Conservation (phyloP, 2,329 filamentous ascomycete species). For the Coniochaeta pulveracea region DNA sequence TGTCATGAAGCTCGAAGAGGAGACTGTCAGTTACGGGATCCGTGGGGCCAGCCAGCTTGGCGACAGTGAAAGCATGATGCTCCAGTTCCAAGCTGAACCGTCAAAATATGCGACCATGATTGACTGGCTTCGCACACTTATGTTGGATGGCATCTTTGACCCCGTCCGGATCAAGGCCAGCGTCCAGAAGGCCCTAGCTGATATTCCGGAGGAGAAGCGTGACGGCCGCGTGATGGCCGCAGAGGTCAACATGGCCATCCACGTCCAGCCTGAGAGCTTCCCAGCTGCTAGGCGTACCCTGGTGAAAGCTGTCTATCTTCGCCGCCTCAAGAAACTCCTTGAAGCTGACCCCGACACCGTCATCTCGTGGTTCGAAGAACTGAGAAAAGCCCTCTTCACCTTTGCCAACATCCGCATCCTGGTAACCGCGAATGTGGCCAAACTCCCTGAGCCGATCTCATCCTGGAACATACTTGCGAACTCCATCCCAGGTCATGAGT, state of each 20-base stretch:
- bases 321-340: slow-evolving; percentile 71
- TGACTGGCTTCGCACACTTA: slow-evolving; percentile 72
- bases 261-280: slow-evolving; percentile 67
- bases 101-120: slow-evolving; percentile 79
- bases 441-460: slow-evolving; percentile 62
- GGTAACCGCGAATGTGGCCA: slow-evolving; percentile 69
- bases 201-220: slow-evolving; percentile 86
- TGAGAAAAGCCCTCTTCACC: slow-evolving; percentile 66
- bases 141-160: slow-evolving; percentile 86
- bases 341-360: slow-evolving; percentile 66
- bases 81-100: slow-evolving; percentile 77
- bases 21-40: slow-evolving; percentile 77
- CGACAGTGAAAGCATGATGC: slow-evolving; percentile 69
- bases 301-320: slow-evolving; percentile 79
- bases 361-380: slow-evolving; percentile 63
- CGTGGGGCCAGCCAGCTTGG: slow-evolving; percentile 56
- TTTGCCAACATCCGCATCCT: slow-evolving; percentile 79
- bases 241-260: slow-evolving; percentile 64
- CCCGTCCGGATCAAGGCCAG: slow-evolving; percentile 49
- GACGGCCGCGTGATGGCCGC: slow-evolving; percentile 60
- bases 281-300: slow-evolving; percentile 69
- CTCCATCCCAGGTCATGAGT: slow-evolving; percentile 35
- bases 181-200: slow-evolving; percentile 73
- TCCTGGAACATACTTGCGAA: slow-evolving; percentile 59
- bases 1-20: slow-evolving; percentile 79